Evolutionary conservation across 345 rosid genomes (phyloP).

Genomic region (Murraya koenigii): DNA sequence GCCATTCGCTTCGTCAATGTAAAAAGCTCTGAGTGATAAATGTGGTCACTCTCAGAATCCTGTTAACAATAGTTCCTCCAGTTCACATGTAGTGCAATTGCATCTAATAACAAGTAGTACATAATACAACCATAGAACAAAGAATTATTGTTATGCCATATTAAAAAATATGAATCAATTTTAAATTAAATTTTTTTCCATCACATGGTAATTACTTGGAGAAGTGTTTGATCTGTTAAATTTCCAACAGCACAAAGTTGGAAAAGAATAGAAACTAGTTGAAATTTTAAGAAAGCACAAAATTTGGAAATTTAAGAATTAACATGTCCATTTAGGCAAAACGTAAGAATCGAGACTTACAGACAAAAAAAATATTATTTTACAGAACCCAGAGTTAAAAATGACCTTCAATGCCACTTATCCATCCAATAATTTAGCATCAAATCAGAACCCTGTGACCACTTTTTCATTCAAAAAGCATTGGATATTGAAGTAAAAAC

Average conservation of each 20-base stretch:
- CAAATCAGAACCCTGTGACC: not conserved
- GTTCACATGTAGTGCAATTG: conserved; percentile 5
- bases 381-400: not conserved
- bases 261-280: not conserved
- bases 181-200: not conserved
- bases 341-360: not conserved
- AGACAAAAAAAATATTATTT: not conserved
- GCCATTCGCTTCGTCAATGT: conserved; percentile 85
- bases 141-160: no score
- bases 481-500: conserved; percentile 32
- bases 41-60: conserved; percentile 97
- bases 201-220: not conserved
- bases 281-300: not conserved
- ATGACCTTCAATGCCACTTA: not conserved
- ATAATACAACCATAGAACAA: not conserved
- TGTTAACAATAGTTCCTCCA: conserved; percentile 28
- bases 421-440: not conserved
- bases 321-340: not conserved
- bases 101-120: not conserved
- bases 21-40: conserved; percentile 94
- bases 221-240: not conserved
- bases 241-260: not conserved
- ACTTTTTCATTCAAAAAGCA: conserved; percentile 4
- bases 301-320: not conserved
- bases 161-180: not conserved